Conservation (phyloP, 768 basidiomycete genomes). For the Serendipita sp. region DNA sequence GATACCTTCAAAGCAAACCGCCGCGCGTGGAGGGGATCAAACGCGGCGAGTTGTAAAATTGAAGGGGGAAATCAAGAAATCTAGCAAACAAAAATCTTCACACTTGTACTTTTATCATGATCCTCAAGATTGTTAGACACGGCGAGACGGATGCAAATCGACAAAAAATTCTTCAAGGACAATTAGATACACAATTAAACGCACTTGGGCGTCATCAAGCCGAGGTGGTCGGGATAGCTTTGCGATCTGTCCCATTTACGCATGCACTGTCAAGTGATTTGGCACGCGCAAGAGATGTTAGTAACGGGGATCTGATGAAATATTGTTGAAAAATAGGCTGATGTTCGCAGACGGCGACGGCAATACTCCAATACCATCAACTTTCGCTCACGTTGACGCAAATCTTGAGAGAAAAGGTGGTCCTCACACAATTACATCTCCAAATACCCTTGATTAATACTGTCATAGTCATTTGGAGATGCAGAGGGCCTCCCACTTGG, state of each 20-base stretch:
- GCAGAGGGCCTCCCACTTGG: background rate
- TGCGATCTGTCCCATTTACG: background rate
- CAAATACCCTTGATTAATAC: background rate
- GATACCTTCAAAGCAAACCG: background rate
- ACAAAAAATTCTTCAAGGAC: background rate
- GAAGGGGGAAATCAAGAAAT: conserved; percentile 5
- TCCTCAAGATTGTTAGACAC: background rate
- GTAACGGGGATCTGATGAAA: background rate
- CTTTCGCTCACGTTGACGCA: background rate
- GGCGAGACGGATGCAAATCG: background rate
- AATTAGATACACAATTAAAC: conserved; percentile 1
- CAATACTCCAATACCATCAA: background rate
- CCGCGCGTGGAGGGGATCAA: background rate
- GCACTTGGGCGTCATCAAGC: background rate
- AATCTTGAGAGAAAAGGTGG: background rate
- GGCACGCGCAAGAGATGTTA: background rate
- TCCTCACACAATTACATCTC: background rate
- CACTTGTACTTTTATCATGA: background rate
- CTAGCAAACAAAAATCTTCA: background rate
- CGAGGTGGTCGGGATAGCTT: background rate
- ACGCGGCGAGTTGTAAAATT: background rate
- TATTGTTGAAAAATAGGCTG: background rate
- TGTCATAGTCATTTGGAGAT: background rate
- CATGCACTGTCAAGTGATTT: background rate
- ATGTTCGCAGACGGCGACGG: background rate